Conservation (phyloP, 768 basidiomycete species). For the Lactarius sanguifluus region DNA sequence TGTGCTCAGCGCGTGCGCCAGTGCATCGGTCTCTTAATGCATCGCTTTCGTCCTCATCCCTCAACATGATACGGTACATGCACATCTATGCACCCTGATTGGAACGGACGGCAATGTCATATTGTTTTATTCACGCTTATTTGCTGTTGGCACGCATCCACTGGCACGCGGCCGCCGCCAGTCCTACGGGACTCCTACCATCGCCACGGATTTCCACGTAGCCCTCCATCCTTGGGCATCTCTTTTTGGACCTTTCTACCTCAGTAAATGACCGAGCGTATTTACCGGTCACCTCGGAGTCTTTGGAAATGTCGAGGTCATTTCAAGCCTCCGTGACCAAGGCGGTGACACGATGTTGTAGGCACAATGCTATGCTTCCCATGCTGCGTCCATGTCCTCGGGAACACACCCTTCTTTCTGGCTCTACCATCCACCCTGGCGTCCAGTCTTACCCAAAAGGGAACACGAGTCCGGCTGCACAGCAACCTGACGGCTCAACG, state of each 20-base stretch:
- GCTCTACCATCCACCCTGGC: slow-evolving; percentile 24
- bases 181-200: no score
- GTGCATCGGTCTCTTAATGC: no score
- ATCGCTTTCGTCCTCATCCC: no score
- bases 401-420: slow-evolving; percentile 18
- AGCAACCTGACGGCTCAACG: slow-evolving; percentile 26
- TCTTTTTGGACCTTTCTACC: slow-evolving; percentile 25
- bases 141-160: slow-evolving; percentile 17
- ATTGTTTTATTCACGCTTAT: slow-evolving; percentile 17
- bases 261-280: slow-evolving; percentile 25
- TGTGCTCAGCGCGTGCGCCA: no score
- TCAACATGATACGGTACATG: no score
- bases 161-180: no score
- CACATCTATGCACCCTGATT: no score
- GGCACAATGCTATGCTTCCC: slow-evolving; percentile 24
- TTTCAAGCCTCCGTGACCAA: slow-evolving; percentile 18
- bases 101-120: no score
- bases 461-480: slow-evolving; percentile 12
- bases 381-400: slow-evolving; percentile 22
- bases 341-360: slow-evolving; percentile 24
- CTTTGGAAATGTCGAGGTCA: slow-evolving; percentile 22
- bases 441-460: slow-evolving; percentile 24
- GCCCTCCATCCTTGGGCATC: slow-evolving; percentile 21
- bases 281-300: slow-evolving; percentile 24
- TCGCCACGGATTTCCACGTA: slow-evolving; percentile 15